Evolutionary conservation across 768 basidiomycete species (phyloP), one percentile per base, ranked within the genome.

Genomic region (Amyloporia xantha): DNA sequence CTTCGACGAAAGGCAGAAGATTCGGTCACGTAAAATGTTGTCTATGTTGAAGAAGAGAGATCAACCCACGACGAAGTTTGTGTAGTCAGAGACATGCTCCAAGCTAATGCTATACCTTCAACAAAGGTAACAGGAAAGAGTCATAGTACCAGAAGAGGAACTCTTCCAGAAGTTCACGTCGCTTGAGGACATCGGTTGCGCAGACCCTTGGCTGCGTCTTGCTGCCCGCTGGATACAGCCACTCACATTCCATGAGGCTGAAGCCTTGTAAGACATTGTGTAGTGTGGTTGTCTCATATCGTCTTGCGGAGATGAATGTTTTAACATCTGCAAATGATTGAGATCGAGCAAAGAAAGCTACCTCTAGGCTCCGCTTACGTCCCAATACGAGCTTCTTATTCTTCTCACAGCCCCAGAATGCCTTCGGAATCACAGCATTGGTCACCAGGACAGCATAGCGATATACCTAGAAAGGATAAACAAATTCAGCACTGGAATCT

Each of bases 141-240:
- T 93, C 87, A 50, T 96, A 90, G 55, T 91, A 84, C 96, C 96
- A 99, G 61, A 82, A 87, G n/a, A 97, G 49, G 59, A 95, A 91
- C 44, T 97, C 91, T 61, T 90, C 82, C 0, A 93, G 59, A 12
- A 98, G 65, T 59, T 91, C 83, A n/a, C 79, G 73, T 15, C 91
- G 76, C 63, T 91, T 96, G 26, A 79, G 56, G 2, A 79, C 67
- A 57, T 97, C 93, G 0, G 79, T 77, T 2, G 79, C 76, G 5
- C 79, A 68, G 0, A 81, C 75, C 42, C 83, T 71, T 2, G 62
- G 56, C 52, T 84, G 75, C 27, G 63, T 60, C 17, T 43, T 54
- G 5, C 64, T 65, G 15, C 66, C 64, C 5, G 55, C 48, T 7
- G 76, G 79, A 54, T 71, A 72, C 11, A 91, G 69, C 94, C 94